Evolutionary conservation across 1,139 yeast genomes (phyloP).

Genomic region (Zygosaccharomyces sapae): DNA sequence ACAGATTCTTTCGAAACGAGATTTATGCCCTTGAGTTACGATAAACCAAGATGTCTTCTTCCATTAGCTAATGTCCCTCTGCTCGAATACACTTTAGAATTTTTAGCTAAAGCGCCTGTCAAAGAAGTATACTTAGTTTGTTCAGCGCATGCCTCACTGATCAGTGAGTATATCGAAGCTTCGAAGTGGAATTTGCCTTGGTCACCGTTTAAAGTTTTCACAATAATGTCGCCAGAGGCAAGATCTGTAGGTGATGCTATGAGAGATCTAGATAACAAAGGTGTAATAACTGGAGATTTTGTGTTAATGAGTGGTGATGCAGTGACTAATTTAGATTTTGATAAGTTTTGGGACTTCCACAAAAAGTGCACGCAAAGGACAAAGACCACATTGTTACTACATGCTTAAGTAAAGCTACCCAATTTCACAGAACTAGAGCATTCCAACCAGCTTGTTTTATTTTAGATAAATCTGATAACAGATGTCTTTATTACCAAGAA

Average conservation of each 20-base stretch:
- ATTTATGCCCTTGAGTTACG: conserved; percentile 85
- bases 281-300: conserved; percentile 84
- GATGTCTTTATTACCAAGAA: conserved; percentile 80
- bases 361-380: conserved; percentile 63
- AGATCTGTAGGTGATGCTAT: conserved; percentile 94
- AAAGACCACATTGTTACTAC: conserved; percentile 90
- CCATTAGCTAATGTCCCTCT: conserved; percentile 92
- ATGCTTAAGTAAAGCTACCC: conserved; percentile 83
- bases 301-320: conserved; percentile 90
- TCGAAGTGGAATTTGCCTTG: conserved; percentile 74
- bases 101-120: conserved; percentile 88
- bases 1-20: conserved; percentile 90
- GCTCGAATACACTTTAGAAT: conserved; percentile 90
- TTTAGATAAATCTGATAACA: conserved; percentile 63
- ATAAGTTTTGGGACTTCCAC: conserved; percentile 68
- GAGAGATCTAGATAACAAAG: conserved; percentile 91
- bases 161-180: conserved; percentile 73
- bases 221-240: conserved; percentile 82
- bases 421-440: conserved; percentile 78
- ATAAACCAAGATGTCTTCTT: conserved; percentile 79
- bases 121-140: conserved; percentile 87
- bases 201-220: conserved; percentile 74
- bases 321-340: conserved; percentile 84
- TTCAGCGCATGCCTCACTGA: conserved; percentile 83
- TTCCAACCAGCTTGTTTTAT: conserved; percentile 86